Conservation (phyloP, 176 grass and related monocot species). For the Sorghum bicolor region Sorghum_bicolor_NCBIv3 NC_012874.2:18538501-18539000, state of each 20-base stretch:
- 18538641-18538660: constrained; percentile 10
- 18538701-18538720: not conserved
- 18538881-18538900: not conserved
- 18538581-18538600: not conserved
- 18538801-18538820: not conserved
- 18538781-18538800: not conserved
- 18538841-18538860: not conserved
- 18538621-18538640: not conserved
- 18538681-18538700: not conserved
- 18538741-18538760: too few species aligned
- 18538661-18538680: not conserved
- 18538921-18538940: too few species aligned
- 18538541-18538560: not conserved
- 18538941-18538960: not conserved
- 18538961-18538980: too few species aligned
- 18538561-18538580: not conserved
- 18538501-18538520: not conserved
- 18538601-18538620: not conserved
- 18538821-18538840: not conserved
- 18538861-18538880: not conserved
- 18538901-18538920: too few species aligned
- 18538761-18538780: not conserved
- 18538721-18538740: not conserved
- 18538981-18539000: too few species aligned
- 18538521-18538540: not conserved